Evolutionary conservation across 345 rosid genomes (phyloP), one percentile per base, ranked within the genome.

Genomic region (Eucalyptus cloeziana): DNA sequence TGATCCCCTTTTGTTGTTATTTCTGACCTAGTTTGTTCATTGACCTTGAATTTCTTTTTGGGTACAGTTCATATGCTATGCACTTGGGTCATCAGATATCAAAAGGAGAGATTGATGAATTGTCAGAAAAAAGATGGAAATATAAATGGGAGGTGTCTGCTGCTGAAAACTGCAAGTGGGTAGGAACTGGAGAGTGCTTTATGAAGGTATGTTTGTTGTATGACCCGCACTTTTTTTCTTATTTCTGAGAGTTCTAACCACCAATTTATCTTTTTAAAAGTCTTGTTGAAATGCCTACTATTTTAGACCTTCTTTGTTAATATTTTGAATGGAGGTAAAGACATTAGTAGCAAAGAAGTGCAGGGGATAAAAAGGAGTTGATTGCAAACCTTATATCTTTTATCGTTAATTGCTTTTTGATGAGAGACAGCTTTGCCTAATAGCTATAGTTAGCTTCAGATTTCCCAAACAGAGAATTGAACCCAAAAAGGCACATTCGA

Each of bases 61-160:
- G 51, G 12, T 86, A 92, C 96, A 97, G 99, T 90, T 93, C 97
- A 71, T 96, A 95, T 64, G 91, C 91, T 86, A 90, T 90, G 87
- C 99, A 96, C 92, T 93, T 95, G 90, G 94, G 89, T 47, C 92
- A 92, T 90, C 93, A 89, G 30, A 89, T 96, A 91, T 91, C 98
- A 54, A 92, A 95, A 89, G 93, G 49, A 88, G 97, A 96, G 89
- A 90, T 91, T 89, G 93, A 94, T 56, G 88, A 86, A 87, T 89
- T 96, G 89, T 90, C 93, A 37, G 92, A 91, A 67, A 94, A 94
- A 81, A 94, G 90, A 90, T 92, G 96, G 95, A 95, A 95, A 86
- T 96, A 94, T 92, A 92, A 88, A 64, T 97, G 98, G 98, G 96
- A 96, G 86, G 87, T 94, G 87, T 96, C 97, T 90, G 94, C 97